These are phyloP conservation scores for Fennellomyces sp. DNA, from an alignment of 371 early-diverging fungal species.

Conservation along the genomic window DNA sequence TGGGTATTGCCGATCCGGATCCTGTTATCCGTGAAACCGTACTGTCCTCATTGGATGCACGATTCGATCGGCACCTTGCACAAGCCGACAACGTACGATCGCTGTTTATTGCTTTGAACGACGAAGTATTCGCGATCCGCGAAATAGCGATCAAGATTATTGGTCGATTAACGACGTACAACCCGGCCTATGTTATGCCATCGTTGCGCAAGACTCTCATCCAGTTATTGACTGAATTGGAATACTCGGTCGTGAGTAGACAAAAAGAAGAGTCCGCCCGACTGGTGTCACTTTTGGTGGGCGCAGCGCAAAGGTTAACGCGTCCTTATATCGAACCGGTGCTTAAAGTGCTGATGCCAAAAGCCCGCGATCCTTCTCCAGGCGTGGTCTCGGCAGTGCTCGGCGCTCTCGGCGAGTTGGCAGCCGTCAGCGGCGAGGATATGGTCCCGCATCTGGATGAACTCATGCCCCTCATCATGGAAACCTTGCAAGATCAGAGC, in stretches of 20 bases:
- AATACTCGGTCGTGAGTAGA: constrained; percentile 83
- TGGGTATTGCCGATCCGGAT: constrained; percentile 92
- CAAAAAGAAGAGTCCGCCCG: constrained; percentile 92
- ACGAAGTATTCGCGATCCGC: constrained; percentile 91
- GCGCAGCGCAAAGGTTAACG: constrained; percentile 81
- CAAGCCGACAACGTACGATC: constrained; percentile 91
- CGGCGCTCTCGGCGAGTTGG: constrained; percentile 88
- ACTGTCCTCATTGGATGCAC: constrained; percentile 75
- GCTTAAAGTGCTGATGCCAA: constrained; percentile 82
- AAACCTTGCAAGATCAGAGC: constrained; percentile 90
- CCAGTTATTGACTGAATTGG: constrained; percentile 90
- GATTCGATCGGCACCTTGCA: constrained; percentile 89
- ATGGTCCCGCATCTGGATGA: constrained; percentile 81
- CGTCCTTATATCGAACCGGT: constrained; percentile 93
- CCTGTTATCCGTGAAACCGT: constrained; percentile 82
- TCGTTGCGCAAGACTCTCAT: constrained; percentile 86
- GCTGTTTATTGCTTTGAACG: constrained; percentile 89
- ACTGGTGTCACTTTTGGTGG: constrained; percentile 76
- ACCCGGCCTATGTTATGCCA: constrained; percentile 95
- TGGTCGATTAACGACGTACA: constrained; percentile 84
- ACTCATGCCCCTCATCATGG: constrained; percentile 87
- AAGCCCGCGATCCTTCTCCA: constrained; percentile 79
- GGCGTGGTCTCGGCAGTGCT: constrained; percentile 86
- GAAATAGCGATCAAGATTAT: constrained; percentile 86
- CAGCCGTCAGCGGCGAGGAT: constrained; percentile 86